Base-by-base conservation (phyloP, 2,329 filamentous ascomycete species). In the Cordyceps tenuipes region DNA sequence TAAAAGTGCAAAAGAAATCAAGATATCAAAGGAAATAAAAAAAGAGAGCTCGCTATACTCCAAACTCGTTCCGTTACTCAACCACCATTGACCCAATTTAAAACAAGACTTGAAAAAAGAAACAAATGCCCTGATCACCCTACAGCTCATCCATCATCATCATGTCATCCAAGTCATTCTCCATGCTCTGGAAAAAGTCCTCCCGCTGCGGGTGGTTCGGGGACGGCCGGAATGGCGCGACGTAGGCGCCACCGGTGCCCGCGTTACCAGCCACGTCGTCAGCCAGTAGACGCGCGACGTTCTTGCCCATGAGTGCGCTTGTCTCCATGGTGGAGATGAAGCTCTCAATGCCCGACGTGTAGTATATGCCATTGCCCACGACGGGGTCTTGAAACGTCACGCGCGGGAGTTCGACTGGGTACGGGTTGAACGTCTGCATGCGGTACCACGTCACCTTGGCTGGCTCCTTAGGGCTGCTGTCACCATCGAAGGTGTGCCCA, bases 261-360 rank as follows among this genome's bases (percentile, higher is more conserved):
- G 62, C 61, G 29, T 66, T 63, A 52, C 69, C 67, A 63, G 72
- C 64, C 71, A 68, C 84, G 56, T 82, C 82, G 67, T 92, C 83
- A 0, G 85, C 79, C 50, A 93, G 78, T 58, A 94, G 74, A 63
- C 79, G 80, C 9, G 90, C 90, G 21, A 94, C 86, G 69, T 94
- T 94, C 81, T 83, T 90, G 0, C 94, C 94, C 85, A 94, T 94
- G 65, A 97, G 73, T 1, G 90, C 89, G 71, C 87, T 96, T 7
- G 94, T 97, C 78, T 99, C 94, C 94, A 99, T 97, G 0, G 91
- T 96, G 10, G 89, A 94, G 66, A 97, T 95, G 71, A 99, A 97
- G 66, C 88, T 88, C 75, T 97, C 93, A 48, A 97, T 95, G 2
- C 84, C 85, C 12, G 83, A 85, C 0, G 85, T 88, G 69, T 88